These are phyloP conservation scores for Suillus paluster DNA, from an alignment of 768 basidiomycete species.

Conservation along the genomic window DNA sequence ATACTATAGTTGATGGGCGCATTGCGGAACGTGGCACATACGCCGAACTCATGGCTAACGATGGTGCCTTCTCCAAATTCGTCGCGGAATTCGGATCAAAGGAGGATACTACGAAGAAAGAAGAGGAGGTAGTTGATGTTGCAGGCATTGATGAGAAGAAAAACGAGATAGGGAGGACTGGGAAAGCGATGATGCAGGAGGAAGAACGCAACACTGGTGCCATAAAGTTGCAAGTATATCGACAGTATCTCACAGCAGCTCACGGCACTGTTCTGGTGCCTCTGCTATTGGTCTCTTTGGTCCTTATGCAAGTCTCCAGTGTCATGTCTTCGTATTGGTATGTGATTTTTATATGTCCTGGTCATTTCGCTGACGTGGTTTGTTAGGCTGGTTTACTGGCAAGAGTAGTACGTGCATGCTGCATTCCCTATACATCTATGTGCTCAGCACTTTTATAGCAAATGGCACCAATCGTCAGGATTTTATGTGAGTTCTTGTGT, in stretches of 20 bases:
- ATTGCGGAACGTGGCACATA: constrained; percentile 86
- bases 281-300: constrained; percentile 59
- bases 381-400: constrained; percentile 77
- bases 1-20: constrained; percentile 73
- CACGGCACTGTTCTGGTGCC: constrained; percentile 70
- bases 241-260: constrained; percentile 68
- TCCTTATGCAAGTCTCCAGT: constrained; percentile 68
- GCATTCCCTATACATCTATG: not conserved
- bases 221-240: constrained; percentile 35
- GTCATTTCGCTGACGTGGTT: not conserved
- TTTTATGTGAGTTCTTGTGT: constrained; percentile 63
- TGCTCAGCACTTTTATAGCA: constrained; percentile 29
- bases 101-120: constrained; percentile 49
- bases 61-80: constrained; percentile 75
- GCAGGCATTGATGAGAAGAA: constrained; percentile 37
- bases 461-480: constrained; percentile 61
- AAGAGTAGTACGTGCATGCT: constrained; percentile 39
- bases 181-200: constrained; percentile 72
- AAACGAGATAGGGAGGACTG: constrained; percentile 39
- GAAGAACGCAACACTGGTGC: constrained; percentile 86
- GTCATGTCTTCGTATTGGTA: constrained; percentile 80
- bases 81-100: constrained; percentile 78
- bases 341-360: constrained; percentile 18
- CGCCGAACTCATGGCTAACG: constrained; percentile 61
- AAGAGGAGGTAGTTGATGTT: constrained; percentile 45